A percentile compares a stretch with the other conserved stretches of the same genome.
Evolutionary conservation across 2,329 filamentous ascomycete genomes (phyloP).

Genomic region (Hypoxylon sp.): DNA sequence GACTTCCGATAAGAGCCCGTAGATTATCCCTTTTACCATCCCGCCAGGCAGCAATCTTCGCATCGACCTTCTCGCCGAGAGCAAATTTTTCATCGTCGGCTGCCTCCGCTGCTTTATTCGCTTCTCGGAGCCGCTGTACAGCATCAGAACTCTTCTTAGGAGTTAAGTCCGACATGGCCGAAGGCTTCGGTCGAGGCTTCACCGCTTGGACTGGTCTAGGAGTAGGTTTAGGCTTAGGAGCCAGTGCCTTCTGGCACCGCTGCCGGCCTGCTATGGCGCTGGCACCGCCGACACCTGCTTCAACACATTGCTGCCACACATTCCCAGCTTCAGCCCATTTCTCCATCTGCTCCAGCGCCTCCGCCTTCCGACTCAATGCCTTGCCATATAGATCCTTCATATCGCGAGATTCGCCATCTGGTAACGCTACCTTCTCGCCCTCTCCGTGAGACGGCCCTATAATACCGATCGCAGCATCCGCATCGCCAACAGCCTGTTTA

Average conservation of each 20-base stretch:
- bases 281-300: conserved; percentile 85
- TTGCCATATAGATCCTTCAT: conserved; percentile 97
- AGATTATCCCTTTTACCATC: conserved; percentile 94
- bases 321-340: conserved; percentile 86
- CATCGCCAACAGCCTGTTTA: conserved; percentile 86
- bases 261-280: conserved; percentile 87
- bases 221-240: conserved; percentile 69
- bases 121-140: conserved; percentile 82
- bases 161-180: conserved; percentile 55
- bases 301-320: conserved; percentile 85
- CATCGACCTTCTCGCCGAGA: conserved; percentile 86
- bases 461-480: conserved; percentile 80
- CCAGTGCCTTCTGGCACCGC: conserved; percentile 87
- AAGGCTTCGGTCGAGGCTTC: conserved; percentile 59
- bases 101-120: conserved; percentile 85
- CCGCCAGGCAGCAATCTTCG: conserved; percentile 81
- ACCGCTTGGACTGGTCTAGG: conserved; percentile 59
- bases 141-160: conserved; percentile 74
- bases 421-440: conserved; percentile 80
- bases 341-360: conserved; percentile 95
- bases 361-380: conserved; percentile 92
- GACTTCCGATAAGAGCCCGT: conserved; percentile 83
- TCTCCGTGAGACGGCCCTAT: conserved; percentile 85
- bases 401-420: conserved; percentile 75
- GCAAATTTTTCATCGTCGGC: conserved; percentile 95